Conservation (phyloP, 2,329 filamentous ascomycete genomes). For the Paracoccidioides brasiliensis region DNA sequence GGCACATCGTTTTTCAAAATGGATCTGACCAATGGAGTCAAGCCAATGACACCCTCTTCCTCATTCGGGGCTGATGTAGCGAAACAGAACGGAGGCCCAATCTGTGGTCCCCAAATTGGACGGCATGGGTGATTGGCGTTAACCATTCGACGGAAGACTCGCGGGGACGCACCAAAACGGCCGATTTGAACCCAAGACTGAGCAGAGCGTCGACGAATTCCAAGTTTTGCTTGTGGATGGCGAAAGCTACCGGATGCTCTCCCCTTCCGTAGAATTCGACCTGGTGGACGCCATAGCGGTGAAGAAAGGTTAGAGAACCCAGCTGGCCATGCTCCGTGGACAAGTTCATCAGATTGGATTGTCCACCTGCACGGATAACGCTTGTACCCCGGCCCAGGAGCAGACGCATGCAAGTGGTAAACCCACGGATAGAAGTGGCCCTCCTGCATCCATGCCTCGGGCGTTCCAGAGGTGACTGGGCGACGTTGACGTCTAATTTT, state of each 20-base stretch:
- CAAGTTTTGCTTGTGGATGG: neutral
- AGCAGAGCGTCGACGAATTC: neutral
- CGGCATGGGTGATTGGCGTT: neutral
- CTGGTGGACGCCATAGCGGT: neutral
- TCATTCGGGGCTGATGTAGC: neutral
- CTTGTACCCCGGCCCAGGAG: too few relatives aligned
- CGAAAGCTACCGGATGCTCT: neutral
- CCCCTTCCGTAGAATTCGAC: neutral
- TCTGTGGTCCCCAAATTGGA: neutral
- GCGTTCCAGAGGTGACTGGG: too few relatives aligned
- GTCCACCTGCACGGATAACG: too few relatives aligned
- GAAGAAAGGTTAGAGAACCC: neutral
- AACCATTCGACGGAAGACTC: neutral
- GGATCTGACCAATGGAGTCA: neutral
- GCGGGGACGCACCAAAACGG: neutral
- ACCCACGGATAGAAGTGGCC: too few relatives aligned
- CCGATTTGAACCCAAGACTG: neutral
- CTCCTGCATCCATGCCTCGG: too few relatives aligned
- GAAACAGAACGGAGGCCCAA: neutral
- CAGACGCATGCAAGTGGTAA: too few relatives aligned
- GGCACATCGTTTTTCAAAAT: neutral
- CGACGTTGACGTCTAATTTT: too few relatives aligned
- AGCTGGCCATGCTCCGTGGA: too few relatives aligned
- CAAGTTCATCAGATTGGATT: too few relatives aligned
- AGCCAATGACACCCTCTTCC: neutral